Conservation (phyloP, 192 early-diverging fungal genomes). For the Anaeromyces robustus region DNA sequence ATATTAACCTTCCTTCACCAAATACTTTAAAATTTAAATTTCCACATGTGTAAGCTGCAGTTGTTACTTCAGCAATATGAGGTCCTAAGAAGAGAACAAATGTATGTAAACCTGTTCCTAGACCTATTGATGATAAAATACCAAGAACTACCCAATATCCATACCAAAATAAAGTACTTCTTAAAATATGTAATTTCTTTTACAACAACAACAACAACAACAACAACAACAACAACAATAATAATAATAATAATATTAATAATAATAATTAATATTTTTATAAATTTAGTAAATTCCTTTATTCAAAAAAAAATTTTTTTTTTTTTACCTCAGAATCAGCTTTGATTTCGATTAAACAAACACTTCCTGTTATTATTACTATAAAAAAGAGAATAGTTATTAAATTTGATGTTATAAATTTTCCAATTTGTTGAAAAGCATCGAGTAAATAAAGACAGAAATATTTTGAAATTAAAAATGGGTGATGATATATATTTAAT, state of each 20-base stretch:
- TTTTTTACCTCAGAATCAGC: background rate
- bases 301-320: too few species aligned
- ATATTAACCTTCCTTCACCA: conserved; percentile 40
- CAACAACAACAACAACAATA: too few species aligned
- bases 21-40: conserved; percentile 53
- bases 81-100: conserved; percentile 90
- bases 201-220: too few species aligned
- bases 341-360: background rate
- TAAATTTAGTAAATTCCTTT: too few species aligned
- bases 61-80: conserved; percentile 77
- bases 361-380: background rate
- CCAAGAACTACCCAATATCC: conserved; percentile 79
- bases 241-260: too few species aligned
- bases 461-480: background rate
- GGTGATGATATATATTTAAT: background rate
- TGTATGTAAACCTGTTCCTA: conserved; percentile 88
- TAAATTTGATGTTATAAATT: background rate
- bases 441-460: background rate
- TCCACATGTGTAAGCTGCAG: conserved; percentile 69
- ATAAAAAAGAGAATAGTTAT: background rate
- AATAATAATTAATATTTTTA: too few species aligned
- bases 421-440: background rate
- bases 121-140: conserved; percentile 74
- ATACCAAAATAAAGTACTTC: conserved; percentile 47
- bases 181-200: background rate